These are phyloP conservation scores for Teunomyces barrocoloradensis DNA, from an alignment of 805 yeast species.

Conservation along the genomic window DNA sequence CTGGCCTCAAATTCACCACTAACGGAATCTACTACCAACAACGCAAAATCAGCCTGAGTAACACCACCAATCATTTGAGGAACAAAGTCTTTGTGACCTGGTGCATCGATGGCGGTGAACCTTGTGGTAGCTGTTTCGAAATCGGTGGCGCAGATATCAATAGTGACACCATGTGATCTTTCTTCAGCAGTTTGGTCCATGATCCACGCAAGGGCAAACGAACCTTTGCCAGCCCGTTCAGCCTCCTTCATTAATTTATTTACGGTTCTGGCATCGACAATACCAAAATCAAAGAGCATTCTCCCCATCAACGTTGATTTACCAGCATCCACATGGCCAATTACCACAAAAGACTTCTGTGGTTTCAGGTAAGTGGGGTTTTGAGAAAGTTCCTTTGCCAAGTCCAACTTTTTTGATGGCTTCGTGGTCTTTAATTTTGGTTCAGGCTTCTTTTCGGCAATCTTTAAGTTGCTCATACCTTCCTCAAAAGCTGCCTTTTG, in stretches of 20 bases:
- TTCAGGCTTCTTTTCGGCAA: constrained; percentile 11
- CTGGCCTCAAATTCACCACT: constrained; percentile 71
- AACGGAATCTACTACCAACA: constrained; percentile 66
- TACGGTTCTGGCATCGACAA: constrained; percentile 62
- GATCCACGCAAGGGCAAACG: constrained; percentile 83
- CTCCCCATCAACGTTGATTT: constrained; percentile 80
- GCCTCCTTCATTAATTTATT: constrained; percentile 64
- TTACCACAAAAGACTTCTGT: constrained; percentile 68
- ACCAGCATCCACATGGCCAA: constrained; percentile 87
- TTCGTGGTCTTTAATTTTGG: constrained; percentile 27
- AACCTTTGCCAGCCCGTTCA: constrained; percentile 65
- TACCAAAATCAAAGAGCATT: constrained; percentile 61
- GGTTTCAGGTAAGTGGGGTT: constrained; percentile 45
- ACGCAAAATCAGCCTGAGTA: constrained; percentile 72
- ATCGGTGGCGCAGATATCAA: constrained; percentile 68
- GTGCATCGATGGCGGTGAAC: constrained; percentile 79
- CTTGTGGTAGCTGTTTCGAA: constrained; percentile 55
- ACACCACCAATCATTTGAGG: constrained; percentile 87
- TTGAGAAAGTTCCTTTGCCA: constrained; percentile 35
- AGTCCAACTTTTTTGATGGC: constrained; percentile 44
- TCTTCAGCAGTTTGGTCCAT: constrained; percentile 81
- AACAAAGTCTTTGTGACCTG: constrained; percentile 79
- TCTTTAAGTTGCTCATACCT: constrained; percentile 26
- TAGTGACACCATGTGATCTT: constrained; percentile 72
- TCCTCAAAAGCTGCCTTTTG: constrained; percentile 47